Percentiles rank a stretch among this genome's conserved stretches.
Evolutionary conservation across 345 rosid species (phyloP).

Genomic region (Citrus sinensis): DVS_A1.0 CM039161.1:5454501-5455000

Average conservation of each 20-base stretch:
- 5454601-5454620: background rate
- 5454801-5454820: background rate
- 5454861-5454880: background rate
- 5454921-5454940: conserved; percentile 60
- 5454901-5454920: conserved; percentile 2
- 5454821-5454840: background rate
- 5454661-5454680: background rate
- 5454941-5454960: conserved; percentile 94
- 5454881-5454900: background rate
- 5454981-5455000: conserved; percentile 79
- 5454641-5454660: background rate
- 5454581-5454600: background rate
- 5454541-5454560: background rate
- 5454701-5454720: background rate
- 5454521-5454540: background rate
- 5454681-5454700: background rate
- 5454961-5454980: conserved; percentile 94
- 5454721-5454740: background rate
- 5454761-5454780: background rate
- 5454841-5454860: background rate
- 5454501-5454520: background rate
- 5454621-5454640: background rate
- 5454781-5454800: background rate
- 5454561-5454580: background rate
- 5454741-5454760: background rate